Percentiles rank a stretch among this genome's conserved stretches.
Conservation (phyloP, 306 rosid genomes). For the Citrullus colocynthis region DNA sequence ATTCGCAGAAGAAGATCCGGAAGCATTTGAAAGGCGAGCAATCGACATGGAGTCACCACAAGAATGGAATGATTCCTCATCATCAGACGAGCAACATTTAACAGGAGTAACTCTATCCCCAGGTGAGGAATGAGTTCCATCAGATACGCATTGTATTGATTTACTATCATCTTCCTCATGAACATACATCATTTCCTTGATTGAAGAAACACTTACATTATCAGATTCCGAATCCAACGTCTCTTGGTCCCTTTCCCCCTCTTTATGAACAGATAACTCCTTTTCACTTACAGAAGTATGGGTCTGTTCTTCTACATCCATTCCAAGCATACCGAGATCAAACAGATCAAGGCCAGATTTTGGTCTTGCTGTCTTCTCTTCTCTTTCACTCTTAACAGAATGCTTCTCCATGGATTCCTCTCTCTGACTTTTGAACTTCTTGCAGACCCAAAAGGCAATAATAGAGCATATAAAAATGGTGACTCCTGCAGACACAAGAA, state of each 20-base stretch:
- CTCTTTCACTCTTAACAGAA: slow-evolving; percentile 26
- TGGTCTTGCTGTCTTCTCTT: slow-evolving; percentile 23
- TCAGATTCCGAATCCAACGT: slow-evolving; percentile 20
- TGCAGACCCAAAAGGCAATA: slow-evolving; percentile 44
- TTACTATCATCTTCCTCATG: slow-evolving; percentile 38
- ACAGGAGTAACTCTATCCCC: slow-evolving; percentile 22
- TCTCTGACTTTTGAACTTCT: slow-evolving; percentile 32
- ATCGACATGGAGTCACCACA: slow-evolving; percentile 56
- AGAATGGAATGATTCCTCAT: slow-evolving; percentile 79
- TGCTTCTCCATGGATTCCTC: slow-evolving; percentile 41
- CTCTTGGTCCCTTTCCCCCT: slow-evolving; percentile 9
- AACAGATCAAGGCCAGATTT: slow-evolving; percentile 58
- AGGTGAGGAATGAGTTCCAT: slow-evolving; percentile 17
- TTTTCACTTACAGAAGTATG: slow-evolving; percentile 12
- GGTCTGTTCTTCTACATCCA: slow-evolving; percentile 60
- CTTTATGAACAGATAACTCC: slow-evolving; percentile 14
- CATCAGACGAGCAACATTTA: slow-evolving; percentile 40
- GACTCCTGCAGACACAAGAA: slow-evolving; percentile 44
- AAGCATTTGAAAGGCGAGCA: slow-evolving; percentile 67
- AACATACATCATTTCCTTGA: slow-evolving; percentile 46
- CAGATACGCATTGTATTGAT: slow-evolving; percentile 30
- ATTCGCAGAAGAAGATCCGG: slow-evolving; percentile 36
- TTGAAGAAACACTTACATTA: slow-evolving; percentile 36
- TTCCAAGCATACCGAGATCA: slow-evolving; percentile 48
- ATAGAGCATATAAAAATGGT: slow-evolving; percentile 31